A percentile compares a stretch with the other conserved stretches of the same genome.
Conservation (phyloP, 495 filamentous ascomycete species). For the Parmelia sp. region DNA sequence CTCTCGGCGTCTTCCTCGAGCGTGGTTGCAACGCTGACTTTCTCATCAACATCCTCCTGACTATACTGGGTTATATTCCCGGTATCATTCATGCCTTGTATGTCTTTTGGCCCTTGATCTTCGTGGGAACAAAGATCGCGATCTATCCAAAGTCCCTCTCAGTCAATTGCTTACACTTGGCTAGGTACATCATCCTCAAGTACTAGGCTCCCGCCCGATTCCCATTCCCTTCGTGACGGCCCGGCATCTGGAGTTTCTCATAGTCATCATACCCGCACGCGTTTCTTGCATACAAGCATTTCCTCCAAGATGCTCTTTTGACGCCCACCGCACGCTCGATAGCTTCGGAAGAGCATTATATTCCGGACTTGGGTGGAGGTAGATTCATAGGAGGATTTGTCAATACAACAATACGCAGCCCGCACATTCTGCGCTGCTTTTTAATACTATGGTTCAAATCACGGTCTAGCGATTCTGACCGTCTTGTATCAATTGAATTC, state of each 20-base stretch:
- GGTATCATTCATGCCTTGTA: constrained; percentile 72
- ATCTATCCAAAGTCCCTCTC: background rate
- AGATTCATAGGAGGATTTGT: background rate
- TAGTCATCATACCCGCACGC: constrained; percentile 13
- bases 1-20: constrained; percentile 87
- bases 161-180: constrained; percentile 20
- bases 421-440: constrained; percentile 1
- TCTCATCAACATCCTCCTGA: constrained; percentile 81
- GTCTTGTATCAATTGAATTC: constrained; percentile 10
- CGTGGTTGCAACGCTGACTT: constrained; percentile 76
- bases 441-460: constrained; percentile 5
- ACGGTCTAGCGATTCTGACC: constrained; percentile 7
- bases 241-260: constrained; percentile 8
- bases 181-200: constrained; percentile 53
- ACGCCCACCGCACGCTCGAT: background rate
- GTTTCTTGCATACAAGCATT: background rate
- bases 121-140: background rate
- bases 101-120: constrained; percentile 21
- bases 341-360: background rate
- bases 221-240: constrained; percentile 9
- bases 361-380: background rate
- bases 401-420: background rate
- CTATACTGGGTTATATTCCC: constrained; percentile 74
- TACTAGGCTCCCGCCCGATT: constrained; percentile 33
- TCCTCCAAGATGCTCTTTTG: background rate